Evolutionary conservation across 345 rosid species (phyloP).

Genomic region (Cochlearia excelsa): DNA sequence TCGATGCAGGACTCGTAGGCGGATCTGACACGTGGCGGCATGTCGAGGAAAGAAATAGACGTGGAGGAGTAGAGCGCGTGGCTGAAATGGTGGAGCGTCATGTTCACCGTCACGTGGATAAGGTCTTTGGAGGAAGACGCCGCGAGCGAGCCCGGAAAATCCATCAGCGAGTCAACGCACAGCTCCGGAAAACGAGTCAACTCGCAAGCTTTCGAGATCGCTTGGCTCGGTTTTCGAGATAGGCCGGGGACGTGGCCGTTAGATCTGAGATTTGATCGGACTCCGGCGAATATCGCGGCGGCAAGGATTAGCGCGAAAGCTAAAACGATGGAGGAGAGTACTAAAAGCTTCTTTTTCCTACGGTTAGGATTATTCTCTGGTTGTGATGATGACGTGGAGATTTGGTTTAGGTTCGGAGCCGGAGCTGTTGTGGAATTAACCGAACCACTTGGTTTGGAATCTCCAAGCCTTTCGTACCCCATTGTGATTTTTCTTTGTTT

Average conservation of each 20-base stretch:
- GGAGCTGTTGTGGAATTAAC: constrained; percentile 8
- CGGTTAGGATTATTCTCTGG: background rate
- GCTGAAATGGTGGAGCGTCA: constrained; percentile 80
- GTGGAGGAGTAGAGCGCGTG: constrained; percentile 68
- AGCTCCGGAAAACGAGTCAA: constrained; percentile 60
- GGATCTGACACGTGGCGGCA: constrained; percentile 61
- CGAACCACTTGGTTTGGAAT: constrained; percentile 35
- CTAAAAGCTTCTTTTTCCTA: constrained; percentile 38
- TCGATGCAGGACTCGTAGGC: constrained; percentile 89
- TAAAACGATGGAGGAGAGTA: constrained; percentile 41
- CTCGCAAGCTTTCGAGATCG: constrained; percentile 66
- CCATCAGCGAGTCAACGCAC: constrained; percentile 65
- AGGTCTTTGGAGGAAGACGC: constrained; percentile 62
- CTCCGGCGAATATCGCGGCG: constrained; percentile 56
- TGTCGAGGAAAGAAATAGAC: constrained; percentile 47
- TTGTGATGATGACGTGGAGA: constrained; percentile 13
- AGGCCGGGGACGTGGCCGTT: constrained; percentile 17
- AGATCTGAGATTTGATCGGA: constrained; percentile 31
- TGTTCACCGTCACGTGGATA: constrained; percentile 88
- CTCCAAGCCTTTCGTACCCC: constrained; percentile 57
- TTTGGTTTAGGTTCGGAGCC: constrained; percentile 10
- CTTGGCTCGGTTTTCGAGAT: constrained; percentile 61
- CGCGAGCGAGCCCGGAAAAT: constrained; percentile 57
- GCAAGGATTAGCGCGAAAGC: constrained; percentile 48
- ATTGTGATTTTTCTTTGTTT: constrained; percentile 16